These are phyloP conservation scores for Echinosophora koreensis DNA, from an alignment of 306 rosid species.

Conservation along the genomic window DNA sequence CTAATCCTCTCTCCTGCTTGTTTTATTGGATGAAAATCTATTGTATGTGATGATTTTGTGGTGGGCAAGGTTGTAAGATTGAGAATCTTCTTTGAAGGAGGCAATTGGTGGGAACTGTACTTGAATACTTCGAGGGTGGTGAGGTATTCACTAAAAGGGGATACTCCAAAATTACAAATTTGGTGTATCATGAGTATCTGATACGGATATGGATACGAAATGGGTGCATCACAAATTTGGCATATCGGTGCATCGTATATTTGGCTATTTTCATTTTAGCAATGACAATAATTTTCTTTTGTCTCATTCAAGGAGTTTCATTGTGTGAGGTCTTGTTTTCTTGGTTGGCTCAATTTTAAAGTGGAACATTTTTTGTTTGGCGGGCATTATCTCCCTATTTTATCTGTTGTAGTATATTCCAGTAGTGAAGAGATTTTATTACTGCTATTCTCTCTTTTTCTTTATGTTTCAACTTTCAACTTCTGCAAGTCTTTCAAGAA, in stretches of 20 bases:
- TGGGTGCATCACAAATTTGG: too few species aligned
- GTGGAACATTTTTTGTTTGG: neutral
- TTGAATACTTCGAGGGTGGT: too few species aligned
- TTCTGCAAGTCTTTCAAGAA: neutral
- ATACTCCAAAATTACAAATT: too few species aligned
- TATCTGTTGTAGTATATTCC: conserved; percentile 20
- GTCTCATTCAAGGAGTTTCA: neutral
- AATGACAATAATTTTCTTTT: neutral
- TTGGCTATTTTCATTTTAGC: neutral
- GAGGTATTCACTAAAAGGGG: too few species aligned
- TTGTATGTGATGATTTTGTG: too few species aligned
- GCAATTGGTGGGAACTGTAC: too few species aligned
- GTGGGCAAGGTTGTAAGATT: too few species aligned
- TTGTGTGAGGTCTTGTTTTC: conserved; percentile 1
- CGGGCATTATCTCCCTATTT: neutral
- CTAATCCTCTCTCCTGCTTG: too few species aligned
- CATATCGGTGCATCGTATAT: neutral
- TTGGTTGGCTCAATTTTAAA: conserved; percentile 8
- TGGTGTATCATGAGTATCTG: too few species aligned
- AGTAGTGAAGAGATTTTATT: conserved; percentile 1
- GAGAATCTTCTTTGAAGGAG: too few species aligned
- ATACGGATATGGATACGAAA: too few species aligned
- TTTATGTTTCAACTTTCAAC: conserved; percentile 14
- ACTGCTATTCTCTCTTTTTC: neutral
- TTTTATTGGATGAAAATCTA: too few species aligned